Evolutionary conservation across 2,329 filamentous ascomycete species (phyloP).

Genomic region (Cryphonectria japonica): DNA sequence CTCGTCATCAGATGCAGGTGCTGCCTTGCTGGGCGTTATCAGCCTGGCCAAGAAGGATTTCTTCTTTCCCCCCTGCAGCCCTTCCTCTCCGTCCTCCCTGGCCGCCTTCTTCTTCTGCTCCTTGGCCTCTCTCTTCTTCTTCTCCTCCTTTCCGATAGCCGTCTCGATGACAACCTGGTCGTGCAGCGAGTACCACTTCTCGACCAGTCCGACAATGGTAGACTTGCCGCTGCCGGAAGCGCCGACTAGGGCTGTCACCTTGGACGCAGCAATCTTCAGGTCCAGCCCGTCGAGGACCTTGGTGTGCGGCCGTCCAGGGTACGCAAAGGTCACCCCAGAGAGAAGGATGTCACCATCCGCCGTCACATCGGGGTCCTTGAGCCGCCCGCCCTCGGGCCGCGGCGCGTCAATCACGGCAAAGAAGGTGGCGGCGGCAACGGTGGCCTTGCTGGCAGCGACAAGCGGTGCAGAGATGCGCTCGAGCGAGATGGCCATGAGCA

Average conservation of each 20-base stretch:
- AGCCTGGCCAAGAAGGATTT: constrained; percentile 27
- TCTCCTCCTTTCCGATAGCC: constrained; percentile 51
- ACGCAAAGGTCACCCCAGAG: constrained; percentile 70
- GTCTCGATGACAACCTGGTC: constrained; percentile 57
- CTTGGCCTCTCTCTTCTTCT: constrained; percentile 46
- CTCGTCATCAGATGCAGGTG: constrained; percentile 33
- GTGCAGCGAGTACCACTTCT: constrained; percentile 71
- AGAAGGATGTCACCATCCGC: constrained; percentile 61
- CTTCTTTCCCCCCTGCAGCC: constrained; percentile 35
- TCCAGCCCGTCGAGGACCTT: constrained; percentile 65
- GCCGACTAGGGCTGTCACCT: constrained; percentile 75
- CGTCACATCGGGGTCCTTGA: constrained; percentile 54
- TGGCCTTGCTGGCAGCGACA: constrained; percentile 61
- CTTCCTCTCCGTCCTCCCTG: constrained; percentile 18
- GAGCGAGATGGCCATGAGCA: constrained; percentile 61
- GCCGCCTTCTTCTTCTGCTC: constrained; percentile 42
- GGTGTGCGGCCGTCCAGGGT: constrained; percentile 67
- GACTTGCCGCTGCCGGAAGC: constrained; percentile 75
- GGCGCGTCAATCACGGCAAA: constrained; percentile 58
- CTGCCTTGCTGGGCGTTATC: constrained; percentile 30
- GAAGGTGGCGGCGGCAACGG: constrained; percentile 61
- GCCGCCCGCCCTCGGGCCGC: constrained; percentile 43
- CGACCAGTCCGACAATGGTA: constrained; percentile 71
- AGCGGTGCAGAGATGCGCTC: constrained; percentile 61
- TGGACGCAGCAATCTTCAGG: constrained; percentile 63